These are phyloP conservation scores for Chlamydomonas urium DNA, from an alignment of 139 green algal species.

Conservation along the genomic window DNA sequence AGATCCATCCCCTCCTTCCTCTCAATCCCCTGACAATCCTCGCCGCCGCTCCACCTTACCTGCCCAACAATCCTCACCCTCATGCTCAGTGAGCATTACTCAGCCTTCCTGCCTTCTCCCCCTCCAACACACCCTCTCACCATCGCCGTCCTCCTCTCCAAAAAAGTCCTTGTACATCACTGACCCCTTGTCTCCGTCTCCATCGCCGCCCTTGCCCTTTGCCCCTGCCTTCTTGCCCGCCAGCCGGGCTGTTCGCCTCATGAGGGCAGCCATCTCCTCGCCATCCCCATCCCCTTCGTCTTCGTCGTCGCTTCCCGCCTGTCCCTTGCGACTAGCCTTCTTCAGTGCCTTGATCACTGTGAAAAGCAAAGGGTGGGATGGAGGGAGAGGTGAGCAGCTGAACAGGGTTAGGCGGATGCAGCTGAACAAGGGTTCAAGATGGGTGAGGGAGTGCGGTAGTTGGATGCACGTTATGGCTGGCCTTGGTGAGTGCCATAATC, in stretches of 20 bases:
- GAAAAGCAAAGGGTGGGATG: neutral
- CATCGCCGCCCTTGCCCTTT: slow-evolving; percentile 4
- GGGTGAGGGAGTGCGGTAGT: too few species aligned
- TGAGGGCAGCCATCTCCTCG: slow-evolving; percentile 36
- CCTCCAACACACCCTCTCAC: too few species aligned
- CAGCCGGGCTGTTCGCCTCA: slow-evolving; percentile 25
- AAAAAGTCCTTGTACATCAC: slow-evolving; percentile 78
- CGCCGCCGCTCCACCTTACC: too few species aligned
- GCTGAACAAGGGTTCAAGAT: neutral
- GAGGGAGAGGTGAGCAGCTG: neutral
- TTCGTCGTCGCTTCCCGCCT: slow-evolving; percentile 26
- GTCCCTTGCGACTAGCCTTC: slow-evolving; percentile 34
- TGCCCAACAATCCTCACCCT: too few species aligned
- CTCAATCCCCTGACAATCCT: too few species aligned
- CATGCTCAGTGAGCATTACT: too few species aligned
- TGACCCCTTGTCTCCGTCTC: neutral
- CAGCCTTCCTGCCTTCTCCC: too few species aligned
- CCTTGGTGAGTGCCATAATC: too few species aligned
- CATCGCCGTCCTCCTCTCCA: slow-evolving; percentile 28
- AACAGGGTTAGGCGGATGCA: neutral
- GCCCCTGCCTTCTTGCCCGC: slow-evolving; percentile 14
- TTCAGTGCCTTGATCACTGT: neutral
- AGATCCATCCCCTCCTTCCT: too few species aligned
- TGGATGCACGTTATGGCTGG: too few species aligned
- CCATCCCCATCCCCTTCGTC: slow-evolving; percentile 16